Evolutionary conservation across 495 filamentous ascomycete species (phyloP), one percentile per base, ranked within the genome.

Genomic region (Hyaloscypha finlandica): DNA sequence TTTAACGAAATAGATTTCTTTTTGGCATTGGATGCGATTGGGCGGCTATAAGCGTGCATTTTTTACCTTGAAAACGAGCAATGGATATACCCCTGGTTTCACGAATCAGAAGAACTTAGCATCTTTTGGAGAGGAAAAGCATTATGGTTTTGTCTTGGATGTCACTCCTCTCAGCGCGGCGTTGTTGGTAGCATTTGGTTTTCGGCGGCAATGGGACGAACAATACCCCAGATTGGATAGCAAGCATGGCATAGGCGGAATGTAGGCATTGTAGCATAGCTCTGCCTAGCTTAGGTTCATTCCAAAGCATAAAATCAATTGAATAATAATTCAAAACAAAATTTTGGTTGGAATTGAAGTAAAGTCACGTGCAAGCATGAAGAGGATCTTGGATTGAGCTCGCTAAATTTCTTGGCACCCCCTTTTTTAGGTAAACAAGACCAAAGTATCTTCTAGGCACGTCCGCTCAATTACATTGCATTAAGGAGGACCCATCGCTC

Each of bases 71-170:
- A 37, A 32, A 37, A 37, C 9, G 32, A 59, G 32, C 32, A 32
- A 20, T 59, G 56, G 30, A 59, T 59, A 59, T 59, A 59, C 56
- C 56, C 56, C 32, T 59, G 56, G 19, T 59, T 59, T 6, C 22
- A 56, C 19, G 53, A 56, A 11, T 56, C 53, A 32, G 53, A 56
- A 22, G 53, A 56, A 56, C 20, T 56, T 56, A 9, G 53, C 53
- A 19, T 56, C 2, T 32, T 30, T 29, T 0, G 53, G 30, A 29
- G 19, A 8, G 22, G 51, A 56, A 56, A 56, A 56, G 22, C 53
- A 56, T 56, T 30, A 22, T 2, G 30, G 30, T 56, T 56, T 56
- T 22, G 19, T 29, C 22, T 25, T 32, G 53, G 16, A 29, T n/a
- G 6, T 9, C 53, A 29, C 53, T 56, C 53, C 53, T 56, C 6